These are phyloP conservation scores for Tuber brumale DNA, from an alignment of 495 filamentous ascomycete genomes.

Conservation along the genomic window DNA sequence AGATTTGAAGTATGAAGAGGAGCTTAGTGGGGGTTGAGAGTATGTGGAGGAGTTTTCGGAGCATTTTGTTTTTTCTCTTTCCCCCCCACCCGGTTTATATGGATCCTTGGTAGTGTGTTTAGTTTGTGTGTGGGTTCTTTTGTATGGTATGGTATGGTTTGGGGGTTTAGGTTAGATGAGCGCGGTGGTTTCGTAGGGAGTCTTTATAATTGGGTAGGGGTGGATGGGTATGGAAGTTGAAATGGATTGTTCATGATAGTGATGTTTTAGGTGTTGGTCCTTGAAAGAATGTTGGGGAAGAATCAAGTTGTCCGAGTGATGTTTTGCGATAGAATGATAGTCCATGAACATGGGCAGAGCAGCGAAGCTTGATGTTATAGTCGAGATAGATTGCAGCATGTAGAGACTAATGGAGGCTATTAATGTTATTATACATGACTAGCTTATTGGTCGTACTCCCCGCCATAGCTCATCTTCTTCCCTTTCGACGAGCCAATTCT, in stretches of 20 bases:
- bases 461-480: slow-evolving; percentile 22
- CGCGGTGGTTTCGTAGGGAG: background rate
- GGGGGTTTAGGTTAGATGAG: background rate
- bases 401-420: background rate
- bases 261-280: background rate
- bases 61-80: background rate
- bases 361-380: background rate
- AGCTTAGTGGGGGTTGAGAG: background rate
- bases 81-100: background rate
- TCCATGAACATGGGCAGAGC: background rate
- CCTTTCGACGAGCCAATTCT: slow-evolving; percentile 34
- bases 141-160: background rate
- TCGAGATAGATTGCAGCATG: background rate
- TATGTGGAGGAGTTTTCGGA: background rate
- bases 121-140: background rate
- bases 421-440: background rate
- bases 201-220: background rate
- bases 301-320: background rate
- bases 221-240: background rate
- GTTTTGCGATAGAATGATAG: background rate
- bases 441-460: background rate
- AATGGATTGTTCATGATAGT: background rate
- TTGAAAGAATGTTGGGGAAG: background rate
- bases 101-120: background rate
- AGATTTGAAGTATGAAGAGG: background rate